These are phyloP conservation scores for Cyberlindnera veronae DNA, from an alignment of 805 yeast species.

Conservation along the genomic window DNA sequence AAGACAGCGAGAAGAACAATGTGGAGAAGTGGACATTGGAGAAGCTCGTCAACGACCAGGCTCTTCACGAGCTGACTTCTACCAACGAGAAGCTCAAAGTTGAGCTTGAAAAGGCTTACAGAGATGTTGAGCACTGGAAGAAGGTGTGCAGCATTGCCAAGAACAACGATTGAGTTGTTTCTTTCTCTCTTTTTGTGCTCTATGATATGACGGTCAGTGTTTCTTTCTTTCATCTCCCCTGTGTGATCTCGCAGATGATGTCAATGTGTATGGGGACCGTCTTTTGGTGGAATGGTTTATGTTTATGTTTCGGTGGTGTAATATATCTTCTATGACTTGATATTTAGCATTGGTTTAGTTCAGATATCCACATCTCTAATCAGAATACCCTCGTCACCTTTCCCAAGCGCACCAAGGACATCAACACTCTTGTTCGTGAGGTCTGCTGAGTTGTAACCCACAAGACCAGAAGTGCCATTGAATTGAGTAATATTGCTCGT, in stretches of 20 bases:
- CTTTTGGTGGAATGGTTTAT: too few species aligned
- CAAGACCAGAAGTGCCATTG: constrained; percentile 33
- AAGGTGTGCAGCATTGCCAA: constrained; percentile 28
- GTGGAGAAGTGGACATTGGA: constrained; percentile 95
- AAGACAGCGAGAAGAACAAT: constrained; percentile 84
- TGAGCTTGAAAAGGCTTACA: constrained; percentile 87
- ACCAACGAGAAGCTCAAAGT: constrained; percentile 84
- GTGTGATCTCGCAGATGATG: too few species aligned
- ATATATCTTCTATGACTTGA: too few species aligned
- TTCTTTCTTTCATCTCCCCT: too few species aligned
- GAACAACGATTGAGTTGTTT: neutral
- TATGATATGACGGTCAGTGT: too few species aligned
- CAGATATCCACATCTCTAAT: constrained; percentile 49
- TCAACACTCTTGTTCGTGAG: constrained; percentile 47
- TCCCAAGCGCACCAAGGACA: constrained; percentile 53
- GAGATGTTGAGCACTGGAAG: constrained; percentile 86
- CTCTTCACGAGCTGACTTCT: constrained; percentile 77
- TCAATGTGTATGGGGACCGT: too few species aligned
- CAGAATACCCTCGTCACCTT: constrained; percentile 63
- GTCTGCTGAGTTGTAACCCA: constrained; percentile 33
- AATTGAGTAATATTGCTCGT: constrained; percentile 56
- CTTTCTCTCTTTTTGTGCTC: neutral
- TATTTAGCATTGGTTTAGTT: neutral
- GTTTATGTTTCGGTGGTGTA: too few species aligned
- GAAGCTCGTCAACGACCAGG: constrained; percentile 87